These are phyloP conservation scores for Pyricularia pennisetigena DNA, from an alignment of 2,329 filamentous ascomycete species.

Conservation along the genomic window DNA sequence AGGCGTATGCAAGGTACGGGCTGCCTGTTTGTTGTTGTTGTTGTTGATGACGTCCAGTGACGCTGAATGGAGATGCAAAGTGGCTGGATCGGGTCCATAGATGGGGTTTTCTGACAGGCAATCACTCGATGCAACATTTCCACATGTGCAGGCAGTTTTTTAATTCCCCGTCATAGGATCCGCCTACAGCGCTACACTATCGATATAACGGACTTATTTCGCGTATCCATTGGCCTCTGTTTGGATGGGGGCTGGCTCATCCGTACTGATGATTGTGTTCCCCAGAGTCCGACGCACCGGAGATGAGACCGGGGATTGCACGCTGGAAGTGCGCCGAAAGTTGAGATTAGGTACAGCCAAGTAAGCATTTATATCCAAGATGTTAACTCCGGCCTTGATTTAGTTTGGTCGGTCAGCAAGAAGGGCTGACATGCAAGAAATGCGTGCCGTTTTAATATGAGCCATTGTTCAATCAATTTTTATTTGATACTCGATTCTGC, in stretches of 20 bases:
- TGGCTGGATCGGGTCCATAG: background rate
- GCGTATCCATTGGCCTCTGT: background rate
- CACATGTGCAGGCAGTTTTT: background rate
- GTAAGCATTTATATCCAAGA: background rate
- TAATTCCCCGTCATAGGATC: background rate
- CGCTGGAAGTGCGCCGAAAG: too few species aligned
- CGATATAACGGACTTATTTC: background rate
- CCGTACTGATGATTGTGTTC: background rate
- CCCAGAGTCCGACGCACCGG: background rate
- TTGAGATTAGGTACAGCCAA: too few species aligned
- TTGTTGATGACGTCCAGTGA: background rate
- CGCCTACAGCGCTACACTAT: background rate
- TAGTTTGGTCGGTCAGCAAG: background rate
- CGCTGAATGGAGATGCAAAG: background rate
- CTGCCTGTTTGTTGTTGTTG: background rate
- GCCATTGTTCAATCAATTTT: too few species aligned
- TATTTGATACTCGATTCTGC: too few species aligned
- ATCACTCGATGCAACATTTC: background rate
- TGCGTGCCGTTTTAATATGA: too few species aligned
- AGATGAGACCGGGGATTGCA: too few species aligned
- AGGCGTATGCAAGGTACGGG: background rate
- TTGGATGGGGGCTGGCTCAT: background rate
- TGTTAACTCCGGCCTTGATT: background rate
- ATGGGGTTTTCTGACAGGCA: background rate
- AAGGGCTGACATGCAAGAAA: background rate